These are phyloP conservation scores for Epichloe uncinata DNA, from an alignment of 2,329 filamentous ascomycete species.

Conservation along the genomic window DNA sequence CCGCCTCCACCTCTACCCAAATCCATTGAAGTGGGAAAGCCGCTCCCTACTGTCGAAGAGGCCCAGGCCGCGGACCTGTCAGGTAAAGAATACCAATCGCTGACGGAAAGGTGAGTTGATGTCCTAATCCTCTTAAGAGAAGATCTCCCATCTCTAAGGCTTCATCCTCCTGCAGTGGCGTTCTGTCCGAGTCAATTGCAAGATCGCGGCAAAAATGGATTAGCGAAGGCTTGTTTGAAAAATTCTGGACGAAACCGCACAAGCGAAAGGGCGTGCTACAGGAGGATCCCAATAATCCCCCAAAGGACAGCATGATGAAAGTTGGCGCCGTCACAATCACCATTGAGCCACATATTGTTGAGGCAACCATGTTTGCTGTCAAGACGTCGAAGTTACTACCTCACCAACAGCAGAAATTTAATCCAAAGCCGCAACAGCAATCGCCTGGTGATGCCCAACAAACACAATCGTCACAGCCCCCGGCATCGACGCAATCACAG, in stretches of 20 bases:
- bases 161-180: slow-evolving; percentile 40
- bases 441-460: slow-evolving; percentile 10
- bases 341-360: slow-evolving; percentile 68
- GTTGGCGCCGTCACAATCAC: slow-evolving; percentile 61
- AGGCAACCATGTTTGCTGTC: slow-evolving; percentile 60
- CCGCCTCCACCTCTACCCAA: slow-evolving; percentile 40
- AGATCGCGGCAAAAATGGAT: slow-evolving; percentile 65
- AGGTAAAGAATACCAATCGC: slow-evolving; percentile 54
- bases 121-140: not conserved
- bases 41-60: slow-evolving; percentile 56
- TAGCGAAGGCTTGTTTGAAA: slow-evolving; percentile 58
- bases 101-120: slow-evolving; percentile 51
- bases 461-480: not conserved
- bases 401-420: slow-evolving; percentile 15
- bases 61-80: slow-evolving; percentile 52
- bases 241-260: slow-evolving; percentile 61
- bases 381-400: slow-evolving; percentile 45
- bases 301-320: slow-evolving; percentile 59
- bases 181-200: slow-evolving; percentile 58
- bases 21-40: slow-evolving; percentile 49
- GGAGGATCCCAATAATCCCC: slow-evolving; percentile 52
- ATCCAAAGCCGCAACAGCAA: slow-evolving; percentile 6
- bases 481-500: slow-evolving; percentile 3
- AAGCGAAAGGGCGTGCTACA: slow-evolving; percentile 53
- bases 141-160: not conserved